Conservation (phyloP, 2,329 filamentous ascomycete genomes). For the Fusarium sp. region DNA sequence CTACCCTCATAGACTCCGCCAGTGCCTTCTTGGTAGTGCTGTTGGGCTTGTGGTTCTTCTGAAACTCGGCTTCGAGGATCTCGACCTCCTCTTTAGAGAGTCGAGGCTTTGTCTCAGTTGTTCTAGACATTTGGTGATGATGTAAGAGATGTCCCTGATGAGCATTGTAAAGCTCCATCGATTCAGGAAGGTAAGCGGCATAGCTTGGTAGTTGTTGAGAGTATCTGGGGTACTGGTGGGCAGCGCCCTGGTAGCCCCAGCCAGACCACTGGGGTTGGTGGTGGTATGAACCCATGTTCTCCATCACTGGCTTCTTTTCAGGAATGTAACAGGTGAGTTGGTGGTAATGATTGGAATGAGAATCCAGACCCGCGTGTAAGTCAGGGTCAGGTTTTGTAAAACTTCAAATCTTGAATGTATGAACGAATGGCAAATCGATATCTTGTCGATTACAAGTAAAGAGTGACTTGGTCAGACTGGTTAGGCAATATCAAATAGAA, state of each 20-base stretch:
- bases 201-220: slow-evolving; percentile 51
- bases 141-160: slow-evolving; percentile 54
- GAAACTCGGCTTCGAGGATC: slow-evolving; percentile 69
- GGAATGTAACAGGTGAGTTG: slow-evolving; percentile 24
- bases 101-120: slow-evolving; percentile 63
- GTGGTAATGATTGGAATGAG: slow-evolving; percentile 38
- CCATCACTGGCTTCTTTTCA: slow-evolving; percentile 33
- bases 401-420: slow-evolving; percentile 5
- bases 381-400: slow-evolving; percentile 6
- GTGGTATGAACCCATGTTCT: slow-evolving; percentile 51
- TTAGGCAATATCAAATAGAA: slow-evolving; percentile 27
- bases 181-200: slow-evolving; percentile 53
- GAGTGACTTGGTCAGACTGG: slow-evolving; percentile 38
- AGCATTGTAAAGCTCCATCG: slow-evolving; percentile 53
- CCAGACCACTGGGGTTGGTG: slow-evolving; percentile 52
- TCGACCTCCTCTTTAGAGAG: slow-evolving; percentile 70
- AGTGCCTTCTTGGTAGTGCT: slow-evolving; percentile 71
- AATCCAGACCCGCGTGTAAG: slow-evolving; percentile 22
- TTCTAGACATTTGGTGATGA: slow-evolving; percentile 55
- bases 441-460: slow-evolving; percentile 29
- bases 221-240: slow-evolving; percentile 49
- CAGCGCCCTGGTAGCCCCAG: slow-evolving; percentile 50
- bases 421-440: slow-evolving; percentile 30
- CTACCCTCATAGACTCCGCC: slow-evolving; percentile 71
- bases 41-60: slow-evolving; percentile 73